Evolutionary conservation across 192 early-diverging fungal genomes (phyloP).

Genomic region (Coemansia reversa): DNA sequence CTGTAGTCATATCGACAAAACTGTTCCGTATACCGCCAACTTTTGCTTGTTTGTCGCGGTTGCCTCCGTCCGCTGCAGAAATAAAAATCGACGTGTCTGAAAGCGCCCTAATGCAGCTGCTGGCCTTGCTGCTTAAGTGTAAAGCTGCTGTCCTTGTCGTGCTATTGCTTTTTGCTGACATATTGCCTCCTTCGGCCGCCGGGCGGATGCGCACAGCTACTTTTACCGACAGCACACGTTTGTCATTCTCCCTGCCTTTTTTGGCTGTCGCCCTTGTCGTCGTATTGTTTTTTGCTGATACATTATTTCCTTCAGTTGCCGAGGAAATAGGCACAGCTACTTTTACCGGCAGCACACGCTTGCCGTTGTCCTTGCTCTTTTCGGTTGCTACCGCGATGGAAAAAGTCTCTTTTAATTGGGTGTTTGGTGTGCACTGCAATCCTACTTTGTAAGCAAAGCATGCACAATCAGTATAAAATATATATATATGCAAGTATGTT

Average conservation of each 20-base stretch:
- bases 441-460: no score
- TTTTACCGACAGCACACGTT: constrained; percentile 41
- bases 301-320: constrained; percentile 11
- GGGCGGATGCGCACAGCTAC: constrained; percentile 56
- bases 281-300: constrained; percentile 1
- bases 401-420: no score
- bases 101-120: constrained; percentile 23
- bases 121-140: constrained; percentile 13
- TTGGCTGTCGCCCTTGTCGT: neutral
- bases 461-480: no score
- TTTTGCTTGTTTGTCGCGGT: neutral
- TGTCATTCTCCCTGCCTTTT: constrained; percentile 20
- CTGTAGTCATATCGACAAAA: neutral
- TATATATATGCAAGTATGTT: no score
- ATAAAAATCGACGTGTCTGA: constrained; percentile 18
- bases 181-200: constrained; percentile 12
- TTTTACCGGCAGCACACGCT: constrained; percentile 42
- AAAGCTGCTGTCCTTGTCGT: neutral
- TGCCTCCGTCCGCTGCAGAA: constrained; percentile 3
- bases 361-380: constrained; percentile 21
- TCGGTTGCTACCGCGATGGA: neutral
- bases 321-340: constrained; percentile 54
- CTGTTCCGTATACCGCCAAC: neutral
- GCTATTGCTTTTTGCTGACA: constrained; percentile 3
- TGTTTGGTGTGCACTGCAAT: no score